phyloP scores from a whole-genome alignment of 73 alveolate genomes.

The Paramecium caudatum region DNA sequence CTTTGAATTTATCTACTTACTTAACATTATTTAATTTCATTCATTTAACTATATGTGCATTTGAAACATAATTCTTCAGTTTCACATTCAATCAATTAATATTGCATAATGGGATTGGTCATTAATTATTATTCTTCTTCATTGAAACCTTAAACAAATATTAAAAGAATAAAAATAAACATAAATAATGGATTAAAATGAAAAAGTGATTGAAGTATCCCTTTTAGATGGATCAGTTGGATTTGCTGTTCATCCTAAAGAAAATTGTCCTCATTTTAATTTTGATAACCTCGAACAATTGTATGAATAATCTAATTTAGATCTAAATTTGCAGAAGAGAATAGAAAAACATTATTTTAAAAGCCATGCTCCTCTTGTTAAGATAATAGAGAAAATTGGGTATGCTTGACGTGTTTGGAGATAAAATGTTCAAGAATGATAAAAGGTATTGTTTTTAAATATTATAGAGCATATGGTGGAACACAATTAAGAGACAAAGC shows the following conservation, averaged over 20 bases:
- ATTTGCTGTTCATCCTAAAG: constrained; percentile 47
- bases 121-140: no score
- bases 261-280: constrained; percentile 19
- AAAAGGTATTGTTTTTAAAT: constrained; percentile 5
- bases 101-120: neutral
- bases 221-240: constrained; percentile 8
- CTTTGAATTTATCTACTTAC: neutral
- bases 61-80: neutral
- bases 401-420: constrained; percentile 80
- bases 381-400: constrained; percentile 81
- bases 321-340: neutral
- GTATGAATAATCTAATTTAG: neutral
- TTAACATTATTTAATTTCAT: neutral
- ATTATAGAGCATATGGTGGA: constrained; percentile 80
- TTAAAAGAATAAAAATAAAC: neutral
- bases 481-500: constrained; percentile 77
- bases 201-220: neutral
- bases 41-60: neutral
- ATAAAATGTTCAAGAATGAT: constrained; percentile 85
- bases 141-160: neutral
- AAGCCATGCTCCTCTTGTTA: constrained; percentile 79
- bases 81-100: constrained; percentile 5
- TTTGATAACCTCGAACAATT: neutral
- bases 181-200: constrained; percentile 1
- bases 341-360: constrained; percentile 23